Base-by-base conservation (phyloP, 1,139 yeast species). In the Diutina pseudorugosa region DNA sequence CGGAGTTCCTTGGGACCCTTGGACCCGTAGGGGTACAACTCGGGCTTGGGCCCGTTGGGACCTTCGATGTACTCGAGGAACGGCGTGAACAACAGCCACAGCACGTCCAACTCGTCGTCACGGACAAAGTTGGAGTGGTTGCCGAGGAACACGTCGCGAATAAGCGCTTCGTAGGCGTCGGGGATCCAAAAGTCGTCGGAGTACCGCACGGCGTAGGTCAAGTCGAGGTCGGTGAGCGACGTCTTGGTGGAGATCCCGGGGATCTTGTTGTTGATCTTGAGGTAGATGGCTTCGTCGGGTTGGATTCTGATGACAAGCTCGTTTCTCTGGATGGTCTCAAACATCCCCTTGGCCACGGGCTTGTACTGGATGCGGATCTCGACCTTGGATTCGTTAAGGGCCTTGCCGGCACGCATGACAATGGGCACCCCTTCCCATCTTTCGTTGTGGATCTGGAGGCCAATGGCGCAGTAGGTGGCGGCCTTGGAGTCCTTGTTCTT, bases 371-470 rank as follows among this genome's bases (percentile, higher is more conserved):
- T 75, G 68, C 98, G 81, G 58, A 94, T 84, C 72, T 94, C 98
- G 54, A 93, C 98, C 74, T 90, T 87, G 54, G 90, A 85, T 64
- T 85, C 93, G 64, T 90, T 88, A 55, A 91, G 75, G 16, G 97
- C 97, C 72, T 93, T 93, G 63, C 99, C 99, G 21, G 98, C 98
- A 71, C 96, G 82, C 75, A 93, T 75, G 52, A 93, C 85, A 64
- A 93, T 82, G 54, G 99, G 99, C 51, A 93, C 98, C 61, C 97
- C 97, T 59, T 86, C 93, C 99, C 99, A 93, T 67, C 98, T 82
- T 69, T 91, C 98, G 68, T 90, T 94, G 62, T 83, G 75, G 65
- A 93, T 87, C 57, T 81, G 73, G 59, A 91, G 66, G 20, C 84
- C 80, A 57, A 93, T 65, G 4, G 97, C 97, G 18, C 97, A 97